Base-by-base conservation (phyloP, 192 early-diverging fungal species). In the Gonapodya sp. region DNA sequence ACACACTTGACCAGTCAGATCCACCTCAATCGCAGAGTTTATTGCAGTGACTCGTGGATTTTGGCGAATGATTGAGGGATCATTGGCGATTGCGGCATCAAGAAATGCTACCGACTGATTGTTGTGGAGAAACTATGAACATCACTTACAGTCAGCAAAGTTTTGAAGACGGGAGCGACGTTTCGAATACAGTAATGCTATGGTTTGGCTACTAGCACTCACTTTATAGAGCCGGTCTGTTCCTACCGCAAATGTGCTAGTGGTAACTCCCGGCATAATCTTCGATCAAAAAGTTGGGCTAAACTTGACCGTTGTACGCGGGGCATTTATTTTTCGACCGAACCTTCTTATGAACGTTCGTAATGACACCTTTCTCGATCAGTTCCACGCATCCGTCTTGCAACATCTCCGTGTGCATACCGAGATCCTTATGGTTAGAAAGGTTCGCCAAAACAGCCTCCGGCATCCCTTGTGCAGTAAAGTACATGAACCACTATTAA, bases 341-440 rank as follows among this genome's bases (percentile, higher is more conserved):
- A 79, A 85, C 85, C 34, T 46, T 80, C 80, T 89, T 89, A 24
- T 82, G 18, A 24, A 80, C 32, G 81, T 89, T 89, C n/a, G 81
- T 86, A 32, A 89, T 78, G 31, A 85, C 86, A 16, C 88, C 88
- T 2, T 24, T 36, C 73, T 88, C 80, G 33, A 88, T 86, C 18
- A 89, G 81, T 16, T 84, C 84, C 80, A 89, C 86, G 0, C 81
- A 79, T 0, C 88, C 87, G 79, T 89, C 88, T 73, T 81, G 83
- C 64, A 89, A 87, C 88, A 89, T 89, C 81, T 87, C 81, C 30
- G 88, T 89, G 78, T 89, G 88, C 33, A 89, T 83, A n/a, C 88
- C 88, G 31, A 89, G 84, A 73, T 86, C 75, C 81, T 86, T 86
- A 80, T 89, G 88, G 75, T 82, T 31, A 16, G 46, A 64, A 64